Conservation (phyloP, 2,329 filamentous ascomycete genomes). For the Pseudogymnoascus pannorum region DNA sequence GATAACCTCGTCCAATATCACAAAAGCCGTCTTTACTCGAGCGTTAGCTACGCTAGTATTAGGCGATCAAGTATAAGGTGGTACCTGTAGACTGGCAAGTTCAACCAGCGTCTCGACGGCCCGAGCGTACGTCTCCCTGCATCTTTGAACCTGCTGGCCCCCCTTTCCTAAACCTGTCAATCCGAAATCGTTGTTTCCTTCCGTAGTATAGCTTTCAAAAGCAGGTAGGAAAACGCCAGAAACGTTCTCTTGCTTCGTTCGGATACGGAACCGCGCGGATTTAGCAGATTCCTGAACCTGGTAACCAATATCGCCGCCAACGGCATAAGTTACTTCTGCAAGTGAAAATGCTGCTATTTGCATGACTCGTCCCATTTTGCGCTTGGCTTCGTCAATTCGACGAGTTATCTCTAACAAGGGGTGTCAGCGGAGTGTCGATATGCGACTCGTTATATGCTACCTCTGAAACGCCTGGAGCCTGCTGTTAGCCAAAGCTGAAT, state of each 20-base stretch:
- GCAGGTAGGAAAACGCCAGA: constrained; percentile 90
- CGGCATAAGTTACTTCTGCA: constrained; percentile 94
- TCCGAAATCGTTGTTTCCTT: constrained; percentile 91
- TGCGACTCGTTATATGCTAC: constrained; percentile 38
- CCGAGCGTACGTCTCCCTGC: constrained; percentile 89
- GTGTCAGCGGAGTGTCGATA: constrained; percentile 5
- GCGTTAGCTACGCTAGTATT: constrained; percentile 10
- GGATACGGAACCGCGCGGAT: constrained; percentile 83
- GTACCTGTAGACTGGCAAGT: constrained; percentile 77
- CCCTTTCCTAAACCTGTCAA: constrained; percentile 94
- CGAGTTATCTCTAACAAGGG: constrained; percentile 78
- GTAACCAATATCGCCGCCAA: constrained; percentile 91
- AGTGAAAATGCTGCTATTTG: constrained; percentile 97
- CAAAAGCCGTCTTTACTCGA: constrained; percentile 69
- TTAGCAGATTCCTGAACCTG: constrained; percentile 96
- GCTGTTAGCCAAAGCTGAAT: constrained; percentile 24
- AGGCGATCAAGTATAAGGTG: constrained; percentile 12
- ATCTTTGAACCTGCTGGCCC: constrained; percentile 92
- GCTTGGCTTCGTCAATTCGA: constrained; percentile 96
- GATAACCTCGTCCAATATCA: constrained; percentile 97
- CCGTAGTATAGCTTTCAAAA: constrained; percentile 84
- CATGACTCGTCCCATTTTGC: constrained; percentile 99
- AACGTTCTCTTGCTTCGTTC: constrained; percentile 96
- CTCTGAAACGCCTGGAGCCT: constrained; percentile 69
- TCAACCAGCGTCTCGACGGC: constrained; percentile 95